Evolutionary conservation across 2,329 filamentous ascomycete species (phyloP), one percentile per base, ranked within the genome.

Genomic region (Sphaerulina musiva): DNA sequence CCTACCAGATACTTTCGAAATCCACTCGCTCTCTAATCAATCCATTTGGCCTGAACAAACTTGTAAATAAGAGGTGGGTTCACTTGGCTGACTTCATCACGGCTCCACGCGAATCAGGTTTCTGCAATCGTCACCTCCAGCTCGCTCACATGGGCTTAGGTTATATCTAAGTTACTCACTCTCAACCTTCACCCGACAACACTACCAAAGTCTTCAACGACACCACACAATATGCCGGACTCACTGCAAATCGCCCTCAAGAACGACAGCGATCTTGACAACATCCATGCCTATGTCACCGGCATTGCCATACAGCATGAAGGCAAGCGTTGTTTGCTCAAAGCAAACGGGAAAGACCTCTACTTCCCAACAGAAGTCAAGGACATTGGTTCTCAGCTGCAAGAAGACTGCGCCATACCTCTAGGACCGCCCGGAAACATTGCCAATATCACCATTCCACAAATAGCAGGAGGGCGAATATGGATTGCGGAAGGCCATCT

Each of bases 381-480:
- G 4, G 53, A 62, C 8, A 69, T 71, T 29, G 65, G 68, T 23
- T 63, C 64, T 1, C 63, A 62, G 5, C 56, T 72, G 3, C 55
- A 63, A 26, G 64, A 71, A 62, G 65, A 71, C 58, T 70, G 68
- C 53, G 68, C 69, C 1, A 71, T 72, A 7, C 62, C 67, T 2
- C 61, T 72, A 5, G 68, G 68, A 1, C 38, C 57, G 6, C 67
- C 68, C 2, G 68, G 68, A 43, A 67, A 66, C 53, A 66, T 65
- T 3, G 59, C 59, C 17, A 64, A 58, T 0, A 63, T 71, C 39
- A 68, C 63, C n/a, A 66, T 70, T 10, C 62, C 62, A 14, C 61
- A 70, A 45, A 68, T 72, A 39, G 69, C 68, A n/a, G 69, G 69
- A 32, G 69, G 69, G 8, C 59, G 69, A n/a, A 68, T 72, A 46